phyloP scores from a whole-genome alignment of 1,284 basidiomycete species.

The Ceratorhiza oryzae-sativae region DNA sequence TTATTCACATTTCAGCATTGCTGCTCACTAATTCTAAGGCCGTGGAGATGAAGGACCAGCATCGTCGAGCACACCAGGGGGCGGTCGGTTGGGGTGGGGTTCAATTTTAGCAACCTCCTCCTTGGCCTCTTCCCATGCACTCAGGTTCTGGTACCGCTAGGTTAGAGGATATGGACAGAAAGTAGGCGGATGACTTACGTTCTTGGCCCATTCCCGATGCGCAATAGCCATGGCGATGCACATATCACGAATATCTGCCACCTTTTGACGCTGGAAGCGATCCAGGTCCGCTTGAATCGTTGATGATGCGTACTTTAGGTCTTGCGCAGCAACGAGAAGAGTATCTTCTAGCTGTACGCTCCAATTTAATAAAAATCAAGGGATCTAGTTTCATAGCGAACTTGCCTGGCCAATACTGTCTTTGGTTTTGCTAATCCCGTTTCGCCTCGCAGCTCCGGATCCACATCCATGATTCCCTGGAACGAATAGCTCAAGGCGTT shows the following conservation, averaged over 20 bases:
- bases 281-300: conserved; percentile 98
- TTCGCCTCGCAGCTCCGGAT: conserved; percentile 95
- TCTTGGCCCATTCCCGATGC: conserved; percentile 95
- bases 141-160: conserved; percentile 75
- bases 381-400: conserved; percentile 37
- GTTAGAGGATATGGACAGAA: not conserved
- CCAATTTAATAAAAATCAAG: not conserved
- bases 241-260: conserved; percentile 93
- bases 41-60: conserved; percentile 55
- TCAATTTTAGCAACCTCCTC: conserved; percentile 88
- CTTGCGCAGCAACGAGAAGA: conserved; percentile 85
- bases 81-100: conserved; percentile 79
- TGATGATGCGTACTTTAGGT: conserved; percentile 93
- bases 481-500: conserved; percentile 94
- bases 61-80: conserved; percentile 44
- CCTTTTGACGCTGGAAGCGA: conserved; percentile 98
- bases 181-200: conserved; percentile 61
- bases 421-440: conserved; percentile 90
- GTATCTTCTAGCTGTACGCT: conserved; percentile 83
- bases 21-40: conserved; percentile 46
- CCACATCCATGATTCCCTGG: conserved; percentile 98
- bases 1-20: conserved; percentile 7
- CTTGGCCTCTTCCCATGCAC: conserved; percentile 96
- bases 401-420: conserved; percentile 92
- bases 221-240: conserved; percentile 86